phyloP scores from a whole-genome alignment of 2,329 filamentous ascomycete genomes.

The Venturiaceae sp. region DNA sequence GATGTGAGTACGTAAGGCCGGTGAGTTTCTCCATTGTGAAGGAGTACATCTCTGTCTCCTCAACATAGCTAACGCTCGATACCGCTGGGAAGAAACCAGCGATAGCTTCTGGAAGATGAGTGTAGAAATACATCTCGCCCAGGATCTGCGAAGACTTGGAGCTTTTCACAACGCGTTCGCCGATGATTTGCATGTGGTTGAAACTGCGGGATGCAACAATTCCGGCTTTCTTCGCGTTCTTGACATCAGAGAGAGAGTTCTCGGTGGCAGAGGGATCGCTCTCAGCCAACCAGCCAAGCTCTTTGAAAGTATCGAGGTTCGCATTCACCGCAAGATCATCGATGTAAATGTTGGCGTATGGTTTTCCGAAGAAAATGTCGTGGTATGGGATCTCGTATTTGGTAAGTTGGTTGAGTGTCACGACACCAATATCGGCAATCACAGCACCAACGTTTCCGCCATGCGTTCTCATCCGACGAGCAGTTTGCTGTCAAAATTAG shows the following conservation, averaged over 20 bases:
- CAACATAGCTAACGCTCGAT: neutral
- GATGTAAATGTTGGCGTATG: conserved; percentile 14
- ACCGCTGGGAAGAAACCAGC: neutral
- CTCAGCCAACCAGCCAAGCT: conserved; percentile 22
- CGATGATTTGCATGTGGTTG: conserved; percentile 21
- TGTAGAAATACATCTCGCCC: neutral
- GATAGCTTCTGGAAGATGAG: neutral
- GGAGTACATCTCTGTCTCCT: neutral
- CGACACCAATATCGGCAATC: neutral
- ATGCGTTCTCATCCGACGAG: neutral
- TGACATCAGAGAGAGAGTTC: conserved; percentile 8
- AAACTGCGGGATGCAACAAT: conserved; percentile 22
- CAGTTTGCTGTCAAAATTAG: neutral
- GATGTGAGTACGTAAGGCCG: neutral
- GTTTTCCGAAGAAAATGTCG: neutral
- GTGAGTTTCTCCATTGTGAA: neutral
- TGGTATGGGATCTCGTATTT: neutral
- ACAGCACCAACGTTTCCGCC: neutral
- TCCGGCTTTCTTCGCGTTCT: conserved; percentile 15
- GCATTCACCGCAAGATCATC: conserved; percentile 18
- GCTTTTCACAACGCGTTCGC: conserved; percentile 20
- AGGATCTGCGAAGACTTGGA: neutral
- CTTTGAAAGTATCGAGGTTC: conserved; percentile 19
- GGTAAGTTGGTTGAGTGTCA: neutral
- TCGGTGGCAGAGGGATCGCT: conserved; percentile 8